Evolutionary conservation across 352 stramenopile species (phyloP).

Genomic region (Pythium biforme): DNA sequence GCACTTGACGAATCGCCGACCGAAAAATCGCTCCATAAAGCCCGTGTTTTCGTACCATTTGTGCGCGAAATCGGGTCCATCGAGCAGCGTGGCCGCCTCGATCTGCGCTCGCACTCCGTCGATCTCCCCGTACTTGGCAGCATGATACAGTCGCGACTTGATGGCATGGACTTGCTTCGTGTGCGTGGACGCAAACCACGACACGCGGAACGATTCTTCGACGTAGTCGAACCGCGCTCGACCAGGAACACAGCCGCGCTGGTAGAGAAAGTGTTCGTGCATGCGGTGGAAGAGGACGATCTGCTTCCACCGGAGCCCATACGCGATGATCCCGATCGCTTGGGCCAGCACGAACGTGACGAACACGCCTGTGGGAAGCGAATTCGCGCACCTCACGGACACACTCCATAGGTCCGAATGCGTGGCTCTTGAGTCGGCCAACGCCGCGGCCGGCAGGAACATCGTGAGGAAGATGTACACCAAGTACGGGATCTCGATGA

Average conservation of each 20-base stretch:
- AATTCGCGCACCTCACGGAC: constrained; percentile 36
- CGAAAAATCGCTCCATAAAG: constrained; percentile 26
- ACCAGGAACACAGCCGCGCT: constrained; percentile 57
- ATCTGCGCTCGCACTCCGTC: constrained; percentile 48
- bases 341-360: constrained; percentile 49
- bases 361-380: constrained; percentile 27
- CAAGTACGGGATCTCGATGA: constrained; percentile 73
- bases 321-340: constrained; percentile 50
- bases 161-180: constrained; percentile 43
- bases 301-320: constrained; percentile 70
- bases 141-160: constrained; percentile 58
- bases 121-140: constrained; percentile 60
- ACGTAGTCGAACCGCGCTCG: constrained; percentile 67
- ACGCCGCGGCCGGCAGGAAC: constrained; percentile 26
- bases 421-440: constrained; percentile 16
- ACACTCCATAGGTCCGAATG: constrained; percentile 38
- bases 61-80: constrained; percentile 56
- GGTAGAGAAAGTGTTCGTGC: constrained; percentile 77
- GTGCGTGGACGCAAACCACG: constrained; percentile 40
- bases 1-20: constrained; percentile 33
- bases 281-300: constrained; percentile 79
- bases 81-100: constrained; percentile 48
- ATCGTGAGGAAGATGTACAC: constrained; percentile 54
- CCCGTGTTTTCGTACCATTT: constrained; percentile 56
- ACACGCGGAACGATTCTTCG: constrained; percentile 44